Evolutionary conservation across 345 rosid species (phyloP), one percentile per base, ranked within the genome.

Genomic region (Lepidium aucheri): DNA sequence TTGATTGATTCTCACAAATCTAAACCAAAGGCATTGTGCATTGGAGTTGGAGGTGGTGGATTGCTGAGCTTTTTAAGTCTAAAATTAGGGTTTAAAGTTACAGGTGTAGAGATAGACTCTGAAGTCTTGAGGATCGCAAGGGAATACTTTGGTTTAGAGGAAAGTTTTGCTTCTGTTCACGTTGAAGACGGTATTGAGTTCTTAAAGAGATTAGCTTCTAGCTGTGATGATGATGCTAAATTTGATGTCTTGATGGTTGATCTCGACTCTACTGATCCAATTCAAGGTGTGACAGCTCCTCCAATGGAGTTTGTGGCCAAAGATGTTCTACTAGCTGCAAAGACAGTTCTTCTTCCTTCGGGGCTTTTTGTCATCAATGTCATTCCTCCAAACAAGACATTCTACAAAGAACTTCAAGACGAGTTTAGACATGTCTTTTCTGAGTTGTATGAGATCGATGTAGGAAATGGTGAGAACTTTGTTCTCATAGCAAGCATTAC

Each of bases 11-110:
- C 60, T 16, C 53, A 54, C 34, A 63, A 81, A 6, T 24, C 56
- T 18, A 81, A 69, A 73, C 89, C 85, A 8, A 86, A 69, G 60
- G 95, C 84, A 16, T 63, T 89, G 76, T 92, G 95, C 64, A 74
- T 85, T 68, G 97, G 97, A 41, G 84, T 86, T 6, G 97, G 98
- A 1, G 98, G 98, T 12, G 95, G 98, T 30, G 93, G 89, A 43
- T 68, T 89, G 77, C 78, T 88, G 73, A 76, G 87, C 38, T 90
- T 86, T 53, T 60, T 93, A 74, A 83, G 36, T 67, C 28, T 60
- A n/a, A 77, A 50, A 3, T 61, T 90, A 77, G 86, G 74, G 15
- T 88, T 88, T 45, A 81, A 82, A 7, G 90, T 90, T 68, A 56
- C 82, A 16, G 95, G 96, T 0, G 80, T 88, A 40, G 97, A 93